Conservation (phyloP, 352 stramenopile genomes). For the Globisporangium nunn region DNA sequence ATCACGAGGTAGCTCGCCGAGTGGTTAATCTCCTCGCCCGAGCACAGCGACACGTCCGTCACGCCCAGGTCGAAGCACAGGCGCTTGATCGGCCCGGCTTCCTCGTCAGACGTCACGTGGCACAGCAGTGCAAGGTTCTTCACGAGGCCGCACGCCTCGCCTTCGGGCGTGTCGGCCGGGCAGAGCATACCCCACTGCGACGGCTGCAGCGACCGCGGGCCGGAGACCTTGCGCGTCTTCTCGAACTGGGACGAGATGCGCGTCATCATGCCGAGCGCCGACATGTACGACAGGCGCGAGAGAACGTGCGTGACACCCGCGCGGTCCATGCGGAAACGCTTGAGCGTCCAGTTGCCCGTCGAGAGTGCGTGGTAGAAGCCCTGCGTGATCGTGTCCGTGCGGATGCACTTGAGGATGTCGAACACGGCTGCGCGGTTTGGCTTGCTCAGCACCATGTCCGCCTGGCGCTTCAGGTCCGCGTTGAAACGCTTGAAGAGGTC, state of each 20-base stretch:
- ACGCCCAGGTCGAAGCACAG: constrained; percentile 97
- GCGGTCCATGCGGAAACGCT: constrained; percentile 99
- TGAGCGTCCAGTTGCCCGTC: constrained; percentile 98
- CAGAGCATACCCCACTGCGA: constrained; percentile 99
- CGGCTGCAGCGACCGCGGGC: constrained; percentile 95
- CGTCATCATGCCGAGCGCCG: constrained; percentile 98
- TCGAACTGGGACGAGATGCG: constrained; percentile 98
- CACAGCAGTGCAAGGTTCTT: constrained; percentile 99
- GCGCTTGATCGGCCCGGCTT: constrained; percentile 90
- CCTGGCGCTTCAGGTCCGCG: constrained; percentile 96
- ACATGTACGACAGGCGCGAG: constrained; percentile 97
- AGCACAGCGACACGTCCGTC: constrained; percentile 93
- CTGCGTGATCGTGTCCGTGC: constrained; percentile 97
- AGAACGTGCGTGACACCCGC: constrained; percentile 97
- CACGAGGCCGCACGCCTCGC: constrained; percentile 98
- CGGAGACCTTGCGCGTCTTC: constrained; percentile 98
- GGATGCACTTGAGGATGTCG: constrained; percentile 97
- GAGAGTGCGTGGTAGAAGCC: constrained; percentile 83
- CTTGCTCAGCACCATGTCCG: constrained; percentile 97
- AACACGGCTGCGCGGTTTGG: constrained; percentile 97
- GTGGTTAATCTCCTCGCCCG: constrained; percentile 96
- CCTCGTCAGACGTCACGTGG: constrained; percentile 93
- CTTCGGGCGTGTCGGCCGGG: constrained; percentile 98
- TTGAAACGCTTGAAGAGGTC: constrained; percentile 99
- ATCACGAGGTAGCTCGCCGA: constrained; percentile 95